Evolutionary conservation across 371 early-diverging fungal species (phyloP), one percentile per base, ranked within the genome.

Genomic region (Smittium culicis): DNA sequence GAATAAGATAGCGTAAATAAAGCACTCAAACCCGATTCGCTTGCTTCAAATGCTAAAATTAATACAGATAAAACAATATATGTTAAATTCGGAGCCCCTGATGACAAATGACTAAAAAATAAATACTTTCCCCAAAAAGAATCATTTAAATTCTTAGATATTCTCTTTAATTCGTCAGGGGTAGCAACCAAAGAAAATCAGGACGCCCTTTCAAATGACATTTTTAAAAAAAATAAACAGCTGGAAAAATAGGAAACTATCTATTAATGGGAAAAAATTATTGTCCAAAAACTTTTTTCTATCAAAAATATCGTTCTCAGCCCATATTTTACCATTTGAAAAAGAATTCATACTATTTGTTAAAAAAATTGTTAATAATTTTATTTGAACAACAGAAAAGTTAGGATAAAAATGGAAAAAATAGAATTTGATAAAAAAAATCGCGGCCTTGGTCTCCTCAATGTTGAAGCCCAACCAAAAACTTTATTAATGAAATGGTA

Each of bases 31-130:
- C 56, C 67, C 17, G 68, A 70, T n/a, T 29, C 35, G 17, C 0
- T 5, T 17, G 64, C 66, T 35, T 70, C 67, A 0, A 70, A 70
- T 20, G 67, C 61, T 0, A 27, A 60, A 0, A 35, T 67, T 1
- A 70, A 70, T 27, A 27, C 61, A 11, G 68, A 63, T 25, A 70
- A 70, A 29, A 57, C 71, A 0, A 65, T 68, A 34, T 33, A 57
- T 34, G 30, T 70, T 0, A 54, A 62, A 24, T 67, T 70, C 0
- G 69, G 67, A 32, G 35, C 31, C 5, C 28, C 63, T 30, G n/a
- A 59, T 29, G 28, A n/a, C 33, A 63, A 5, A 30, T n/a, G 2
- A 2, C n/a, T n/a, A 24, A 5, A 30, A 30, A 34, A 63, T 35
- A 30, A n/a, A n/a, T n/a, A 30, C 5, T 31, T 63, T 11, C n/a